These are phyloP conservation scores for Colletotrichum eleusines DNA, from an alignment of 2,329 filamentous ascomycete genomes.

Conservation along the genomic window DNA sequence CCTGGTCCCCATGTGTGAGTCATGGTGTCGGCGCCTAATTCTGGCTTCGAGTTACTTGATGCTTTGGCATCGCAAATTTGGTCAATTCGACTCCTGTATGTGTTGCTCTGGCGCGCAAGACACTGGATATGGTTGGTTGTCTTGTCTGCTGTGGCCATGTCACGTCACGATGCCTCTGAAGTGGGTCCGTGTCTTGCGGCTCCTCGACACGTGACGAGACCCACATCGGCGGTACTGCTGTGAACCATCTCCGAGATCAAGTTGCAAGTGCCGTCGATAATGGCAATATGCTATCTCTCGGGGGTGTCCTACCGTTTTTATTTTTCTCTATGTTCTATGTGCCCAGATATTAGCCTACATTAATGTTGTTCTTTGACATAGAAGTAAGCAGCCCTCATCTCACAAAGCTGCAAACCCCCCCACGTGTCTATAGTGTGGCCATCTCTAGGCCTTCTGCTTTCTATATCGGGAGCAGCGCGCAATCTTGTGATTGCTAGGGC, in stretches of 20 bases:
- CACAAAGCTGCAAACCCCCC: background rate
- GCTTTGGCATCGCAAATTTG: no score
- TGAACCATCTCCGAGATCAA: background rate
- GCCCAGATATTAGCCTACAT: background rate
- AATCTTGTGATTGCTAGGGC: rapidly evolving
- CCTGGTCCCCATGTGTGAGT: background rate
- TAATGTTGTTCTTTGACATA: no score
- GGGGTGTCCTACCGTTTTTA: no score
- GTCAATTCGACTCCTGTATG: background rate
- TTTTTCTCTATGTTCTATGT: no score
- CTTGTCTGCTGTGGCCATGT: background rate
- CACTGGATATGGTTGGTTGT: background rate
- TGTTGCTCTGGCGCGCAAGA: no score
- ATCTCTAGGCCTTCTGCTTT: background rate
- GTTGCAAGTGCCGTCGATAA: background rate
- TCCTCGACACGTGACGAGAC: background rate
- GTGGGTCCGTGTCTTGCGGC: background rate
- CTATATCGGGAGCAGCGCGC: rapidly evolving
- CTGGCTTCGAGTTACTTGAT: no score
- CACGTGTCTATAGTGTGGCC: background rate
- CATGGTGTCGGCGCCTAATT: background rate
- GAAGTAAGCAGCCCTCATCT: background rate
- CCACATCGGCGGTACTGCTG: background rate
- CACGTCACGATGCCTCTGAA: background rate
- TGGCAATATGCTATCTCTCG: background rate